Evolutionary conservation across 352 stramenopile species (phyloP).

Genomic region (Phytophthora vignae): DNA sequence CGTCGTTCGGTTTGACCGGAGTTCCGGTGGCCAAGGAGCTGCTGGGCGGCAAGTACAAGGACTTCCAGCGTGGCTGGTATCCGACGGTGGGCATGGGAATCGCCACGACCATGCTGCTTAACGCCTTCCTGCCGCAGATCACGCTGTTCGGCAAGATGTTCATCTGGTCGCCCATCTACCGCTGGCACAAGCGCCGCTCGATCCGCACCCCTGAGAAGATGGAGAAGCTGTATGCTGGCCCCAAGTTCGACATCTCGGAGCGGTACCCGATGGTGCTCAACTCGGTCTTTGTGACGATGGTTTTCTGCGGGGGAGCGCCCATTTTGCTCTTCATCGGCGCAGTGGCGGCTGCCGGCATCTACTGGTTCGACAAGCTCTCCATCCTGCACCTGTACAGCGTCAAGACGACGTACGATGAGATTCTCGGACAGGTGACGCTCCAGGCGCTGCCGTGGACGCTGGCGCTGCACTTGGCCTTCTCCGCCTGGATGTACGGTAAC

Average conservation of each 20-base stretch:
- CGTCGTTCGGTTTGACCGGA: slow-evolving; percentile 35
- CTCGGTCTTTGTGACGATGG: slow-evolving; percentile 67
- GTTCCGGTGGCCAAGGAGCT: slow-evolving; percentile 45
- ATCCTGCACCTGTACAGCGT: slow-evolving; percentile 59
- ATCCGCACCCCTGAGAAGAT: slow-evolving; percentile 57
- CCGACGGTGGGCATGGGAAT: slow-evolving; percentile 61
- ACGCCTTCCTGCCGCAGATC: slow-evolving; percentile 56
- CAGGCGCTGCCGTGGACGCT: slow-evolving; percentile 53
- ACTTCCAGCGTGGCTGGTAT: slow-evolving; percentile 69
- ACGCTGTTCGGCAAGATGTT: slow-evolving; percentile 43
- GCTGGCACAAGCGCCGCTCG: slow-evolving; percentile 33
- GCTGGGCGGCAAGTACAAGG: slow-evolving; percentile 51
- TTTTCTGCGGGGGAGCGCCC: slow-evolving; percentile 59
- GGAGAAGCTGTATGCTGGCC: slow-evolving; percentile 57
- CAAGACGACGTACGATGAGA: slow-evolving; percentile 59
- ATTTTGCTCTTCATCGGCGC: slow-evolving; percentile 57
- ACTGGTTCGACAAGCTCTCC: slow-evolving; percentile 64
- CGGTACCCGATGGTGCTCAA: slow-evolving; percentile 72
- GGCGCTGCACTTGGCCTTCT: slow-evolving; percentile 59
- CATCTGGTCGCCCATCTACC: slow-evolving; percentile 39
- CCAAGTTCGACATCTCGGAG: slow-evolving; percentile 55
- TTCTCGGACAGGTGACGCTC: slow-evolving; percentile 48
- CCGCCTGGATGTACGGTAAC: slow-evolving; percentile 64
- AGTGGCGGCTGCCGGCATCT: slow-evolving; percentile 39
- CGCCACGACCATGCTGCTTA: slow-evolving; percentile 64